Base-by-base conservation (phyloP, 2,329 filamentous ascomycete genomes). In the Fonsecaea nubica region DNA sequence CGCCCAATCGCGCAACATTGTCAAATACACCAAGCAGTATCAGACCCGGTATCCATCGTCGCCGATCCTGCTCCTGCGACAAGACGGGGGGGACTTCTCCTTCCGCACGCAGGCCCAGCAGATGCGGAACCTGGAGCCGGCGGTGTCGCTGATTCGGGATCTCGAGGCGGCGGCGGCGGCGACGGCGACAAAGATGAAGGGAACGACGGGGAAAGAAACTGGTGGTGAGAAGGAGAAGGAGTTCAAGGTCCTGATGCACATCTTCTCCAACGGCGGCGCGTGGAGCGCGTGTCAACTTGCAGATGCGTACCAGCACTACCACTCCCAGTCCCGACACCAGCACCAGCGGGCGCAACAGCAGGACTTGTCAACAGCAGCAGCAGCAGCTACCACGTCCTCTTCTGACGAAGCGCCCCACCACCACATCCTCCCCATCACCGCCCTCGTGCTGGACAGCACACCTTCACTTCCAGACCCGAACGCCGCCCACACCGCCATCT, bases 261-360 rank as follows among this genome's bases (percentile, higher is more conserved):
- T 80, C 38, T 85, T 86, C 71, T 86, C 84, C 45, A 86, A 86
- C 69, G 84, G 84, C 61, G 85, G 84, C 55, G 77, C 80, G 30
- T 77, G 78, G 60, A 79, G 80, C 36, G 78, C 82, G 18, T 74
- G 74, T 36, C 75, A 77, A 42, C 71, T 84, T 18, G 80, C 80
- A 62, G 68, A 74, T 33, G 71, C 76, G 12, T 81, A 70, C 52
- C 58, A 50, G 18, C 40, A 50, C 13, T 21, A 60, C 25, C 25
- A 25, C 25, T 25, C 1, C 79, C 62, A 72, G 69, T 40, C 65
- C 67, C 50, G 66, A 72, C 52, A 74, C 70, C 52, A 73, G 21
- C 72, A 15, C n/a, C 3, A 45, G 5, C 36, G 7, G 7, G 9
- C 9, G 36, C 36, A 38, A 38, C 36, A 25, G 25, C 25, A 25